These are phyloP conservation scores for Sherardia arvensis DNA, from an alignment of 257 asterid species.

Conservation along the genomic window DNA sequence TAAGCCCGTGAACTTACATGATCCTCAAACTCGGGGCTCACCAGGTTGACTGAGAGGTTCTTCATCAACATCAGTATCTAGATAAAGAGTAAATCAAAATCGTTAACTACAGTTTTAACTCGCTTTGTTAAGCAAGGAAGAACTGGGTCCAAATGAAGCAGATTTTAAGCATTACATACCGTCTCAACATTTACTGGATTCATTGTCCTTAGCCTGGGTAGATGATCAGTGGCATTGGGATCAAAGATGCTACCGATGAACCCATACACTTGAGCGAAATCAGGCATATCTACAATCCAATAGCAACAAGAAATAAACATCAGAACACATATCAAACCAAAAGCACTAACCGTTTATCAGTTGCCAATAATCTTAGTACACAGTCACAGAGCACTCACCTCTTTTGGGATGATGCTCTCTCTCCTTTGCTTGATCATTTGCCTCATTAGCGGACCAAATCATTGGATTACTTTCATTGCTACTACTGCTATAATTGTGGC, in stretches of 20 bases:
- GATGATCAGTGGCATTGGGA: constrained; percentile 40
- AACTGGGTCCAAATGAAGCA: background rate
- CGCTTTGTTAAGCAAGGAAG: background rate
- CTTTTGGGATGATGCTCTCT: constrained; percentile 23
- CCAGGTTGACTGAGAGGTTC: constrained; percentile 63
- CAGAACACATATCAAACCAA: background rate
- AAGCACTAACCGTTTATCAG: background rate
- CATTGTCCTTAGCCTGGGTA: constrained; percentile 53
- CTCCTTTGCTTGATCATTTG: constrained; percentile 24
- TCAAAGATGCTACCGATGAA: constrained; percentile 65
- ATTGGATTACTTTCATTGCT: constrained; percentile 52
- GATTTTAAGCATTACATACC: constrained; percentile 34
- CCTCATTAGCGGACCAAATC: constrained; percentile 24
- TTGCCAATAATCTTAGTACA: background rate
- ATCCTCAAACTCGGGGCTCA: constrained; percentile 73
- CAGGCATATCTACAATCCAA: constrained; percentile 54
- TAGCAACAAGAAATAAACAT: background rate
- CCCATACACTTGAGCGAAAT: constrained; percentile 71
- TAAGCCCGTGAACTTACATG: constrained; percentile 39
- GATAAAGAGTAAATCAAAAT: constrained; percentile 1
- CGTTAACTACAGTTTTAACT: background rate
- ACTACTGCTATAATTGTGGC: constrained; percentile 49
- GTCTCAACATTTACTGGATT: constrained; percentile 69
- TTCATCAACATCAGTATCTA: constrained; percentile 77
- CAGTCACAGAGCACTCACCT: constrained; percentile 30